Evolutionary conservation across 148 eudicot species (phyloP).

Genomic region (Drosera capensis): DNA sequence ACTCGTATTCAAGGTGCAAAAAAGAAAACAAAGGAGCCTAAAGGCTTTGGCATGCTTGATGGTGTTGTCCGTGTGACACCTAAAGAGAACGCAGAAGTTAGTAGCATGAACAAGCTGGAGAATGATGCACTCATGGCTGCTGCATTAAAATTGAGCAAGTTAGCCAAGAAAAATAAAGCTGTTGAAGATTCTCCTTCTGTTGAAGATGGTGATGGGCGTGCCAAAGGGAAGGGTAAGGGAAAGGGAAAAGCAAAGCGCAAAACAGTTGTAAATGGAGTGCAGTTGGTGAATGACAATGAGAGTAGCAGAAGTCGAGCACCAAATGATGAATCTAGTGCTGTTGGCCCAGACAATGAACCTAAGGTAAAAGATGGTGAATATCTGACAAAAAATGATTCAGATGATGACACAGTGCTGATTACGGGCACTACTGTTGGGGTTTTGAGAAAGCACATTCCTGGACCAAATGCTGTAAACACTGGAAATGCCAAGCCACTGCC

Average conservation of each 20-base stretch:
- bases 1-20: constrained; percentile 38
- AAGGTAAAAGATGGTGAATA: constrained; percentile 9
- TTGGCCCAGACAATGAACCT: constrained; percentile 15
- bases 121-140: constrained; percentile 80
- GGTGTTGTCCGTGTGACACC: constrained; percentile 40
- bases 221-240: constrained; percentile 20
- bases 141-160: constrained; percentile 50
- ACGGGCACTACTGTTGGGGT: constrained; percentile 13
- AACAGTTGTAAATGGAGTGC: constrained; percentile 12
- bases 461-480: constrained; percentile 10
- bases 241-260: too few relatives aligned
- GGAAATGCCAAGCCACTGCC: constrained; percentile 32
- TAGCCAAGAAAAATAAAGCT: constrained; percentile 24
- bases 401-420: constrained; percentile 10
- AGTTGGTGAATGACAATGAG: constrained; percentile 14
- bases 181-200: constrained; percentile 20
- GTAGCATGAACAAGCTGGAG: constrained; percentile 66
- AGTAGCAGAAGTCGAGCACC: constrained; percentile 14
- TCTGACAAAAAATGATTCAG: constrained; percentile 8
- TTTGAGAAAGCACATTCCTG: constrained; percentile 39
- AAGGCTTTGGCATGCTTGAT: constrained; percentile 88
- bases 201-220: constrained; percentile 6
- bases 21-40: constrained; percentile 74
- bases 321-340: constrained; percentile 13
- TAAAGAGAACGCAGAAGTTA: constrained; percentile 53